phyloP scores from a whole-genome alignment of 2,329 filamentous ascomycete species.

The Nigrospora osmanthi region DNA sequence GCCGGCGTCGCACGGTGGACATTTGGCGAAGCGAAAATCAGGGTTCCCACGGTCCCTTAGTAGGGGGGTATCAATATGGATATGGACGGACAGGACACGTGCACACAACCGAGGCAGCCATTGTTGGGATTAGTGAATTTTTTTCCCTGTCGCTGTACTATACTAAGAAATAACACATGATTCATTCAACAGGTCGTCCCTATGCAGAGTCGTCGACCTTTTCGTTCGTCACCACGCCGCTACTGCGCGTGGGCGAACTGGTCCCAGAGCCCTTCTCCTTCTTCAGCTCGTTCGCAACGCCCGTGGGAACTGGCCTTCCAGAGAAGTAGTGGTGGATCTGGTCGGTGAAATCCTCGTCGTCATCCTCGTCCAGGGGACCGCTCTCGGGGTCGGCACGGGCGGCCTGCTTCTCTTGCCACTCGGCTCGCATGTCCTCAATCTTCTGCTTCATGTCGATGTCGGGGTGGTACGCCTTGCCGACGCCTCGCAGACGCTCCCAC shows the following conservation, averaged over 20 bases:
- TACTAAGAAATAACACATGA: too few relatives aligned
- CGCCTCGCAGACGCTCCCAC: constrained; percentile 76
- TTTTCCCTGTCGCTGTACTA: too few relatives aligned
- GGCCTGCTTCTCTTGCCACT: constrained; percentile 49
- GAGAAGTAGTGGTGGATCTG: constrained; percentile 49
- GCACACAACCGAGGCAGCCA: too few relatives aligned
- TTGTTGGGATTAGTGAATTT: too few relatives aligned
- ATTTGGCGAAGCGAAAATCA: too few relatives aligned
- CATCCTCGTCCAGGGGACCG: constrained; percentile 31
- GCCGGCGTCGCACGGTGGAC: too few relatives aligned
- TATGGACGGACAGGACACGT: too few relatives aligned
- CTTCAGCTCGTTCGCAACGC: constrained; percentile 11
- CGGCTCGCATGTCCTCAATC: constrained; percentile 70
- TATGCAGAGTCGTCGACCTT: too few relatives aligned
- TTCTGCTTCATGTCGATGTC: constrained; percentile 76
- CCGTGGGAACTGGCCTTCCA: constrained; percentile 7
- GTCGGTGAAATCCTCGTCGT: constrained; percentile 39
- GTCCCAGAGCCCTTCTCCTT: constrained; percentile 12
- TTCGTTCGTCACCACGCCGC: too few relatives aligned
- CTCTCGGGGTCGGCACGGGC: constrained; percentile 39
- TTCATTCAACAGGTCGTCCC: too few relatives aligned
- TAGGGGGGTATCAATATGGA: too few relatives aligned
- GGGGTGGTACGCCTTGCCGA: constrained; percentile 76
- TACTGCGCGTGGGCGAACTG: neutral
- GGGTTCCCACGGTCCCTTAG: too few relatives aligned